Evolutionary conservation across 2,329 filamentous ascomycete species (phyloP).

Genomic region (Fusarium coffeatum): DNA sequence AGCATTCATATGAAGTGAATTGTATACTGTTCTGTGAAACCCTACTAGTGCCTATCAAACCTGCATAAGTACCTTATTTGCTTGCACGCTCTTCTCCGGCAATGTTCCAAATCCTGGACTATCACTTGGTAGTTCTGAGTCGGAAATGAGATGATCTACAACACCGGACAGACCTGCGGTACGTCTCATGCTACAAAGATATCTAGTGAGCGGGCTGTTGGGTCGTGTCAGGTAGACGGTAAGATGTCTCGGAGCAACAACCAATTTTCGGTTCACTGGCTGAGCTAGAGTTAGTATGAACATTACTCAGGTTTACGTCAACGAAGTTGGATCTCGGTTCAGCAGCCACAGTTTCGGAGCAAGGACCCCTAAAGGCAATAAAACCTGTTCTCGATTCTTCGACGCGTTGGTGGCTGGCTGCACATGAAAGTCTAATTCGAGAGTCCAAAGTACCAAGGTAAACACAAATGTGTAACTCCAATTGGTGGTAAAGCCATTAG

Average conservation of each 20-base stretch:
- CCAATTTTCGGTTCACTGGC: background rate
- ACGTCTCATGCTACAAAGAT: background rate
- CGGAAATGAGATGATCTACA: background rate
- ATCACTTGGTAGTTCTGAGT: background rate
- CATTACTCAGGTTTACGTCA: background rate
- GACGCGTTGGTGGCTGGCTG: background rate
- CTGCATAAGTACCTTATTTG: background rate
- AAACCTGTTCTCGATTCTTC: background rate
- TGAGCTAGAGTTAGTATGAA: background rate
- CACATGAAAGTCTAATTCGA: background rate
- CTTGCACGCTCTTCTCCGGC: background rate
- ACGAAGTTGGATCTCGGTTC: background rate
- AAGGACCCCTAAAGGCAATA: background rate
- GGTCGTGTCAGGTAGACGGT: too few relatives aligned
- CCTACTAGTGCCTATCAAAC: background rate
- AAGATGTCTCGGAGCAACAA: background rate
- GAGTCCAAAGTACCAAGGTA: background rate
- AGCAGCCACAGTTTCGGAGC: background rate
- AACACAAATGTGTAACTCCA: background rate
- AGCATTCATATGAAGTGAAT: conserved; percentile 24
- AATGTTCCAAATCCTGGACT: background rate
- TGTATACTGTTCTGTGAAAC: background rate
- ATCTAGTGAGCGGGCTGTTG: background rate
- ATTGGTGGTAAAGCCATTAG: background rate
- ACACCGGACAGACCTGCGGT: background rate